A percentile compares a stretch with the other conserved stretches of the same genome.
These are phyloP conservation scores for Psophocarpus tetragonolobus DNA, from an alignment of 306 rosid species.

Conservation along the genomic window DNA sequence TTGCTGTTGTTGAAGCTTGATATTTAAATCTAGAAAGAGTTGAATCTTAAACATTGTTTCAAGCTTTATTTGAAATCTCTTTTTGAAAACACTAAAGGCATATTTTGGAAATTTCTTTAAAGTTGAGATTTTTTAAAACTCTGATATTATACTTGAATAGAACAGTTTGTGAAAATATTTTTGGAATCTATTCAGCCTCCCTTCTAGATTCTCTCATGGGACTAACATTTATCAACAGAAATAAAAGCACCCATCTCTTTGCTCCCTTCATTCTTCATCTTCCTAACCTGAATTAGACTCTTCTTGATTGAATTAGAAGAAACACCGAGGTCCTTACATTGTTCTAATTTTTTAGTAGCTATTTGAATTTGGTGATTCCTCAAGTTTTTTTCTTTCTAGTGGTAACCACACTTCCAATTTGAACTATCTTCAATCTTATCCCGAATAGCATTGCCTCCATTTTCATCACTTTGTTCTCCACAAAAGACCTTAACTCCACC, in stretches of 20 bases:
- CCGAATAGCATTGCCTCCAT: slow-evolving; percentile 24
- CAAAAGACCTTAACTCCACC: not conserved
- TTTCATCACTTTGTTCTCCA: slow-evolving; percentile 37
- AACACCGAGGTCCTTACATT: slow-evolving; percentile 37
- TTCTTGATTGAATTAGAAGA: slow-evolving; percentile 42
- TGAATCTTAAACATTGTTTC: too few species aligned
- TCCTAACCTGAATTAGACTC: slow-evolving; percentile 50
- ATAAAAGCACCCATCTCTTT: not conserved
- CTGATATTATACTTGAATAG: too few species aligned
- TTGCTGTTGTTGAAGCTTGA: too few species aligned
- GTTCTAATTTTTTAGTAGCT: slow-evolving; percentile 43
- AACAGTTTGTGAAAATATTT: too few species aligned
- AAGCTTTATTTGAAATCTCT: too few species aligned
- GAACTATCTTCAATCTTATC: slow-evolving; percentile 41
- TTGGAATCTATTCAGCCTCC: too few species aligned
- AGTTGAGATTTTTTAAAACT: too few species aligned
- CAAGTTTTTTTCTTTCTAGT: slow-evolving; percentile 71
- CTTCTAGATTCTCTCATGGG: too few species aligned
- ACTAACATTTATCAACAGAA: not conserved
- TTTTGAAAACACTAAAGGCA: too few species aligned
- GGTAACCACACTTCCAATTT: slow-evolving; percentile 26
- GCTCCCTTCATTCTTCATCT: slow-evolving; percentile 29
- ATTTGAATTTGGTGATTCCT: slow-evolving; percentile 55
- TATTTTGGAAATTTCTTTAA: too few species aligned
- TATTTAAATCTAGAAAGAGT: too few species aligned